Base-by-base conservation (phyloP, 1,284 basidiomycete species). In the Apiotrichum sp. region DNA sequence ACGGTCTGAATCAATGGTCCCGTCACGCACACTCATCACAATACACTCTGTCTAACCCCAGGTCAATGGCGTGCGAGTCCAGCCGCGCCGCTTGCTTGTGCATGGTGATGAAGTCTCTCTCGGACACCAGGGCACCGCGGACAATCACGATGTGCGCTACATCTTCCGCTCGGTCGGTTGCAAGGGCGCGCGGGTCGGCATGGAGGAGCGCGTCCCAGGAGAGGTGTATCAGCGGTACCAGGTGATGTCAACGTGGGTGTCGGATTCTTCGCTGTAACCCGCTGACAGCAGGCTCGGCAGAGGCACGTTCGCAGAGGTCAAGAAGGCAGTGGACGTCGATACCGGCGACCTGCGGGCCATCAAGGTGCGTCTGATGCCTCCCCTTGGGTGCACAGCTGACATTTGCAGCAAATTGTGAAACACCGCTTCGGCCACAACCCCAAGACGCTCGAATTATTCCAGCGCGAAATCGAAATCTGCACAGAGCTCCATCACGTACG, bases 31-130 rank as follows among this genome's bases (percentile, higher is more conserved):
- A 29, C 29, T 29, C 29, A 29, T 3, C 29, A 29, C 29, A 29
- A 29, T 29, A 29, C 3, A 29, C 22, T 34, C 35, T 48, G n/a
- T 32, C 38, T 11, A 22, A 32, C 13, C 45, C 38, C 52, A 90
- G 88, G 84, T 92, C 68, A 88, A 89, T 63, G 84, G 84, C 10
- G 74, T 77, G 49, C 83, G 79, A 68, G 80, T 92, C 58, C 83
- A 81, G 51, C 78, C 49, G 2, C 61, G 61, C 38, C 77, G 80
- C 35, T 78, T 89, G 50, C 76, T 93, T 50, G 80, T 79, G 31
- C 86, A 92, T 61, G 89, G 90, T 4, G 87, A 86, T 65, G 89
- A 92, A 71, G 80, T 93, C 55, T 84, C 86, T 6, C 86, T 93
- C 65, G 90, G 89, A 6, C 82, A 84, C 2, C 73, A 76, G 47